phyloP scores from a whole-genome alignment of 1,284 basidiomycete genomes.

The Tilletia indica region DNA sequence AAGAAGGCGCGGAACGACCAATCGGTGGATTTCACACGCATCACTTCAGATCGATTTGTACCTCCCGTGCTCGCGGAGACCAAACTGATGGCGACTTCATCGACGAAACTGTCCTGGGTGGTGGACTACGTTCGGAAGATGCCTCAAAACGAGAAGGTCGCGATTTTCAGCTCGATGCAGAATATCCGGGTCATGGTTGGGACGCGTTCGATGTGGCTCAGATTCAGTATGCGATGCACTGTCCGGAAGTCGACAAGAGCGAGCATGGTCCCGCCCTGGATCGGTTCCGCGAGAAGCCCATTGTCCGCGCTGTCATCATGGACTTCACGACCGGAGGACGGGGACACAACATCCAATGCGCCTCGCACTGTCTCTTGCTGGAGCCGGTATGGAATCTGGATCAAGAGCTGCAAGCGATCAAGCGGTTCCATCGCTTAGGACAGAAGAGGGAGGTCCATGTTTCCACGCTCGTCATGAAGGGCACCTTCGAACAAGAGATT shows the following conservation, averaged over 20 bases:
- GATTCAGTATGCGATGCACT: background rate
- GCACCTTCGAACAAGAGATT: slow-evolving; percentile 27
- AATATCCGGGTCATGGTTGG: background rate
- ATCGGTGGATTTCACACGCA: too few species aligned
- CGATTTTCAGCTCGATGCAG: slow-evolving; percentile 1
- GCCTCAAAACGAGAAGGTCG: background rate
- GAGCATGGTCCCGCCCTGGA: background rate
- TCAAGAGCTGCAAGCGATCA: slow-evolving; percentile 28
- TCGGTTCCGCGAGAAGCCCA: background rate
- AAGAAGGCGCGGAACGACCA: too few species aligned
- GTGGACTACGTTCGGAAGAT: background rate
- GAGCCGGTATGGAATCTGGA: slow-evolving; percentile 29
- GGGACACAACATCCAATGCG: slow-evolving; percentile 9
- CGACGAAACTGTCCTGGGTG: background rate
- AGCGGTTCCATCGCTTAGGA: slow-evolving; percentile 27
- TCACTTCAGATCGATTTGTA: too few species aligned
- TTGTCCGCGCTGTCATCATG: background rate
- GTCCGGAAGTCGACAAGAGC: background rate
- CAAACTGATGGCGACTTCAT: background rate
- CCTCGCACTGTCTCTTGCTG: slow-evolving; percentile 26
- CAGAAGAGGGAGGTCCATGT: slow-evolving; percentile 25
- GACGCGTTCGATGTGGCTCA: background rate
- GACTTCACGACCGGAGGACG: background rate
- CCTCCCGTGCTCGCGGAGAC: background rate
- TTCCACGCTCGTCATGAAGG: slow-evolving; percentile 27